Evolutionary conservation across 1,284 basidiomycete genomes (phyloP), one percentile per base, ranked within the genome.

Genomic region (Erythrobasidium hasegawianum): DNA sequence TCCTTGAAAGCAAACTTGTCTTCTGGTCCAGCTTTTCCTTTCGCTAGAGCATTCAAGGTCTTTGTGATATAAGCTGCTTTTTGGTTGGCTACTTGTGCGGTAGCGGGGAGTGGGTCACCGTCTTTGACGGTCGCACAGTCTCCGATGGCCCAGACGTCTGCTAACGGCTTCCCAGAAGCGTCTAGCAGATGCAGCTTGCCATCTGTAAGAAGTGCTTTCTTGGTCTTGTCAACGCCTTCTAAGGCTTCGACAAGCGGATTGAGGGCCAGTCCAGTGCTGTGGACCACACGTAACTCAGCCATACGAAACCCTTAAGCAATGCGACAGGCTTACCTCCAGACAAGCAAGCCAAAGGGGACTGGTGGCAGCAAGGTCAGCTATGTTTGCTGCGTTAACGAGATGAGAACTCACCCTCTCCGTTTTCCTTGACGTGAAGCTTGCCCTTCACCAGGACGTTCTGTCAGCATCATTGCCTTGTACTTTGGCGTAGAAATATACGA

Each of bases 301-400:
- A n/a, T n/a, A n/a, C n/a, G n/a, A n/a, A n/a, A n/a, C 24, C 14
- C 49, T 13, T 16, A 10, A 52, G 49, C 18, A 9, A 20, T 52
- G 14, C 14, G 11, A 10, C n/a, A n/a, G n/a, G n/a, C n/a, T n/a
- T n/a, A n/a, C n/a, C n/a, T n/a, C n/a, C n/a, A n/a, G n/a, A 94
- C 89, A 4, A 90, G 82, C 41, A 92, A 79, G 14, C 90, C 90
- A 74, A 87, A 89, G 13, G 84, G 85, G 26, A 89, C 87, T 87
- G 64, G 1, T 43, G n/a, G n/a, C 49, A 64, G 56, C 5, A 11
- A 33, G 5, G 33, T 33, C 4, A 33, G 33, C 33, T 18, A 43
- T 10, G 33, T 16, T 20, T n/a, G n/a, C n/a, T n/a, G n/a, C n/a
- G n/a, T n/a, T n/a, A n/a, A n/a, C n/a, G n/a, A n/a, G 24, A 2